These are phyloP conservation scores for Dillenia turbinata DNA, from an alignment of 164 flowering plant genomes.

Conservation along the genomic window DNA sequence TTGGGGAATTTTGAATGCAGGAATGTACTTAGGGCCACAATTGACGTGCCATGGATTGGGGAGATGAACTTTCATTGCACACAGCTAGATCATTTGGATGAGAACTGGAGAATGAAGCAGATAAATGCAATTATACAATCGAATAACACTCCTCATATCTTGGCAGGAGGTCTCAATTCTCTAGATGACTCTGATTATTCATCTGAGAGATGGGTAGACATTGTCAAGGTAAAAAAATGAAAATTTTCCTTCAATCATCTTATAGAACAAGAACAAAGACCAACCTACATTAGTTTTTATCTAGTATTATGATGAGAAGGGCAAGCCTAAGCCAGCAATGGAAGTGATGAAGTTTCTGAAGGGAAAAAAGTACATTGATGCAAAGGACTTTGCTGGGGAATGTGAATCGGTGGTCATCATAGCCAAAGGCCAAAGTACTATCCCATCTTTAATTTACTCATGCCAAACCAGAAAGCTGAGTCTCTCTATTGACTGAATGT, in stretches of 20 bases:
- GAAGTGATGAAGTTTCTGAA: constrained; percentile 84
- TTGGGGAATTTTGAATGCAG: constrained; percentile 25
- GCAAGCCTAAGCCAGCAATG: constrained; percentile 82
- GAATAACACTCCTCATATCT: constrained; percentile 58
- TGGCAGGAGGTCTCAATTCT: constrained; percentile 91
- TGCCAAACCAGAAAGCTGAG: too few species aligned
- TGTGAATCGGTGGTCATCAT: constrained; percentile 90
- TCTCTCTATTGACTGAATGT: not conserved
- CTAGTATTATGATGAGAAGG: constrained; percentile 91
- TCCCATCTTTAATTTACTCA: not conserved
- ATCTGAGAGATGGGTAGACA: constrained; percentile 80
- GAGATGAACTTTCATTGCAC: constrained; percentile 85
- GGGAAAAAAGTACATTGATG: constrained; percentile 68
- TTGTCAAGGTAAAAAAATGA: constrained; percentile 57
- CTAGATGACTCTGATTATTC: constrained; percentile 90
- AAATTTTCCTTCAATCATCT: not conserved
- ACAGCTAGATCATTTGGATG: constrained; percentile 88
- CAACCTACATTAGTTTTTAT: not conserved
- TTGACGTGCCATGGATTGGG: constrained; percentile 74
- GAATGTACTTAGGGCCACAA: constrained; percentile 82
- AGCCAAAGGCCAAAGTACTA: constrained; percentile 93
- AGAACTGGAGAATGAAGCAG: constrained; percentile 97
- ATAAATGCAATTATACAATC: constrained; percentile 71
- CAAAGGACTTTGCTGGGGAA: constrained; percentile 86
- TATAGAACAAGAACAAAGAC: not conserved